Evolutionary conservation across 768 basidiomycete genomes (phyloP), one percentile per base, ranked within the genome.

Genomic region (Boletus speciosus): DNA sequence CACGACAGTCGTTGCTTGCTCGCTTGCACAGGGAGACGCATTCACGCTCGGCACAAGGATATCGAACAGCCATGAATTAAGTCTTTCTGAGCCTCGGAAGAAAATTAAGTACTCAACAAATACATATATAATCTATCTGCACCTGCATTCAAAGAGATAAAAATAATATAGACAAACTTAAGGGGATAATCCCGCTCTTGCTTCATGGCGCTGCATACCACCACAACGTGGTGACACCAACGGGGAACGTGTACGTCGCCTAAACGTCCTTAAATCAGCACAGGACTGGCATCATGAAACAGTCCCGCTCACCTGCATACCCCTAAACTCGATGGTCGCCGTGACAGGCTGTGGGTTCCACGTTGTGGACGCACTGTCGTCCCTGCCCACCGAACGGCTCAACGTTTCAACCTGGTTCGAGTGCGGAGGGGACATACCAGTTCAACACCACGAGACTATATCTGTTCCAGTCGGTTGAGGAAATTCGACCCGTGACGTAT

Each of bases 401-500:
- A 59, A 41, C 34, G 23, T 10, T n/a, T 8, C 29, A 38, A 31
- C 7, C n/a, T 7, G 14, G 12, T 16, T 9, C 15, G n/a, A 52
- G 21, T 3, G 31, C 47, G 19, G 1, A 38, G 23, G 38, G 1
- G 19, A 55, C 67, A 73, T 56, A 64, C 83, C 84, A 85, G 67
- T 91, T 90, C 57, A 91, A 58, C 2, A 90, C 88, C 11, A 90
- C 87, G 38, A 90, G 66, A 1, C 83, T 84, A 67, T 88, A 89
- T 38, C 84, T 77, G 25, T 74, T 62, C 81, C 79, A 84, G 56
- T 88, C 86, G 3, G 69, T 62, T 2, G 83, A 71, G 9, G 69
- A 77, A 0, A 72, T 74, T 12, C 88, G 76, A 0, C 72, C 69
- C 0, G 87, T 88, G 9, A 84, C 81, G 51, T 79, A 90, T 6